These are phyloP conservation scores for Aureobasidium sp. DNA, from an alignment of 2,329 filamentous ascomycete species.

Conservation along the genomic window DNA sequence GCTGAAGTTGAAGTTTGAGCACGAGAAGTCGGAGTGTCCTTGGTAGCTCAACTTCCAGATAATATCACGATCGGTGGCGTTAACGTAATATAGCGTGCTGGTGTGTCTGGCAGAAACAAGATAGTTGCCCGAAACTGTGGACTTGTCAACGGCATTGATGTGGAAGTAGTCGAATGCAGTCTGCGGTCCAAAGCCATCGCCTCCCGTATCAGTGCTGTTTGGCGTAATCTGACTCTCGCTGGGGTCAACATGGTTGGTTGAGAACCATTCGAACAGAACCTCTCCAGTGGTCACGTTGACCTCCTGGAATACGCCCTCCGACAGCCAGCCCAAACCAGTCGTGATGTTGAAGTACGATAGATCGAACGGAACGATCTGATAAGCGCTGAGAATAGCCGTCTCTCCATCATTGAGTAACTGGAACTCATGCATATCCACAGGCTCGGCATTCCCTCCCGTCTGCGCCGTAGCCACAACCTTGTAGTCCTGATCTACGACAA, in stretches of 20 bases:
- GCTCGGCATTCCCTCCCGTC: conserved; percentile 19
- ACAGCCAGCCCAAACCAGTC: conserved; percentile 38
- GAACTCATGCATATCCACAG: conserved; percentile 43
- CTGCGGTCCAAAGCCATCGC: conserved; percentile 36
- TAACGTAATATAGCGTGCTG: conserved; percentile 42
- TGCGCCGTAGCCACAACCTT: conserved; percentile 37
- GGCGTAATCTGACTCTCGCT: conserved; percentile 35
- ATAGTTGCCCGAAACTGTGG: conserved; percentile 40
- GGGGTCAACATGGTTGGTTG: conserved; percentile 45
- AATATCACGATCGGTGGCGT: conserved; percentile 39
- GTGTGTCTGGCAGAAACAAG: conserved; percentile 47
- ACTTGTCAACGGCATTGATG: conserved; percentile 49
- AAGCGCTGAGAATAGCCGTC: conserved; percentile 23
- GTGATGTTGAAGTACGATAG: conserved; percentile 31
- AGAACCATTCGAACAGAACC: conserved; percentile 51
- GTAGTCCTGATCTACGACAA: conserved; percentile 42
- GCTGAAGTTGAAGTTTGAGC: conserved; percentile 30
- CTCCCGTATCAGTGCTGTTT: conserved; percentile 29
- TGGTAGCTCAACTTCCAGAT: conserved; percentile 41
- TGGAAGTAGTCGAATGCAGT: conserved; percentile 48
- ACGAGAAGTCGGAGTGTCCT: conserved; percentile 17
- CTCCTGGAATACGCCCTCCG: conserved; percentile 29
- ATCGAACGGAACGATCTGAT: conserved; percentile 30
- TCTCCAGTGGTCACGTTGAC: conserved; percentile 45
- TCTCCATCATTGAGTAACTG: conserved; percentile 34